Percentiles rank a stretch among this genome's conserved stretches.
phyloP scores from a whole-genome alignment of 805 yeast species.

The Candida methanosorbosa region DNA sequence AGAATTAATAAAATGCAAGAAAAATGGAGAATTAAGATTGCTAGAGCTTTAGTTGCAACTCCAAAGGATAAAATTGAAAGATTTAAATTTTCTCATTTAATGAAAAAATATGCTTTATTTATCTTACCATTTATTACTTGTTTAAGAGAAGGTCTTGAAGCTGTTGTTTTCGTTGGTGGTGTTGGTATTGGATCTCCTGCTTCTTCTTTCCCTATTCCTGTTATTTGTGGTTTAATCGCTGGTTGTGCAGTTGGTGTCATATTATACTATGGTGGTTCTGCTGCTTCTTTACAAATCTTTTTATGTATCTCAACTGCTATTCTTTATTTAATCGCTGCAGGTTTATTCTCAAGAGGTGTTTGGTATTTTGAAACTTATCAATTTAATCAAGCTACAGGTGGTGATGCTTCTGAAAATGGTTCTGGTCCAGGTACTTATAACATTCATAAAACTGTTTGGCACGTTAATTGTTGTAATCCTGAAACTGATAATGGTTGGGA shows the following conservation, averaged over 20 bases:
- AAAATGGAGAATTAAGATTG: constrained; percentile 95
- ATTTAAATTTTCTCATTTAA: constrained; percentile 43
- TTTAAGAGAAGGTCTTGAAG: constrained; percentile 95
- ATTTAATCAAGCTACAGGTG: constrained; percentile 67
- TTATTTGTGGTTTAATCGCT: constrained; percentile 72
- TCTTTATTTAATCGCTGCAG: constrained; percentile 84
- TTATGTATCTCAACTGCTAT: constrained; percentile 82
- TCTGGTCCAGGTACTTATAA: constrained; percentile 94
- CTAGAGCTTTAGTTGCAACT: constrained; percentile 61
- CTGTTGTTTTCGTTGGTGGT: constrained; percentile 93
- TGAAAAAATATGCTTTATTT: constrained; percentile 81
- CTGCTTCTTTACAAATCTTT: constrained; percentile 78
- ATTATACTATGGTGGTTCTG: constrained; percentile 76
- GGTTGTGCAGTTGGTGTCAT: constrained; percentile 66
- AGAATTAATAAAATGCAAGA: constrained; percentile 93
- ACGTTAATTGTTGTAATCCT: constrained; percentile 96
- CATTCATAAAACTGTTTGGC: constrained; percentile 77
- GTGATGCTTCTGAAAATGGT: constrained; percentile 91
- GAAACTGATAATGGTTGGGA: constrained; percentile 93
- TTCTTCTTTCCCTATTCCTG: constrained; percentile 85
- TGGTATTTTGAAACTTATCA: constrained; percentile 77
- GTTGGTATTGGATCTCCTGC: constrained; percentile 58
- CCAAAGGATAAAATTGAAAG: constrained; percentile 43
- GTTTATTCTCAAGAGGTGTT: constrained; percentile 86
- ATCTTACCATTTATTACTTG: constrained; percentile 84